Conservation (phyloP, 108 stramenopile species). For the Skeletonema menzelii region DNA sequence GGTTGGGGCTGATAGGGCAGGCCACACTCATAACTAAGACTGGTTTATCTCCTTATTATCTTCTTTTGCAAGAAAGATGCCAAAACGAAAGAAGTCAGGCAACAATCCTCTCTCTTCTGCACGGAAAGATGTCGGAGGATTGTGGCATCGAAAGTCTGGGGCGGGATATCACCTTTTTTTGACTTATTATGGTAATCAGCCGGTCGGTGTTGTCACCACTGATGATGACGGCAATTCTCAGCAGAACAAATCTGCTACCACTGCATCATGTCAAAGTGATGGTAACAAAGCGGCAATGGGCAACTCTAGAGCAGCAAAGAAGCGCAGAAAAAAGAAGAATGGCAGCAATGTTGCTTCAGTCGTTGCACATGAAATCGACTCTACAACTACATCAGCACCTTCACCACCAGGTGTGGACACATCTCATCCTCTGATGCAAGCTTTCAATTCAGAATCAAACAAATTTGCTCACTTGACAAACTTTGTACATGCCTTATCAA, state of each 20-base stretch:
- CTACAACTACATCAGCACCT: not conserved
- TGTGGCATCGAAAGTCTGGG: conserved; percentile 75
- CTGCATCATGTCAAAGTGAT: not conserved
- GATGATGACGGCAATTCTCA: not conserved
- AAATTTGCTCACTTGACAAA: conserved; percentile 20
- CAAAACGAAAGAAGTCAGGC: conserved; percentile 5
- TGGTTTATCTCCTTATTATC: no score
- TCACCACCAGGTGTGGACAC: not conserved
- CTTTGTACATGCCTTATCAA: conserved; percentile 25
- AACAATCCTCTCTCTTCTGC: conserved; percentile 32
- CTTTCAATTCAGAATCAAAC: conserved; percentile 12
- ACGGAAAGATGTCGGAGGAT: conserved; percentile 24
- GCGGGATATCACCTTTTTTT: conserved; percentile 66
- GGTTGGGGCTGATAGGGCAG: no score
- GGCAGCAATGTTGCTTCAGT: not conserved
- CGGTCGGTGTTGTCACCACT: conserved; percentile 45
- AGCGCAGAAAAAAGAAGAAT: conserved; percentile 58
- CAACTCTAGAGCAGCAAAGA: conserved; percentile 64
- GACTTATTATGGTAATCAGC: conserved; percentile 65
- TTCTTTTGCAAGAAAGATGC: not conserved
- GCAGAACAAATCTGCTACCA: not conserved
- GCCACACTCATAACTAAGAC: no score
- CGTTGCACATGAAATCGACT: not conserved
- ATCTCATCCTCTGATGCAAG: conserved; percentile 44
- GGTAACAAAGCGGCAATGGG: conserved; percentile 15